Conservation (phyloP, 2,329 filamentous ascomycete genomes). For the Lasiodiplodia citricola region DNA sequence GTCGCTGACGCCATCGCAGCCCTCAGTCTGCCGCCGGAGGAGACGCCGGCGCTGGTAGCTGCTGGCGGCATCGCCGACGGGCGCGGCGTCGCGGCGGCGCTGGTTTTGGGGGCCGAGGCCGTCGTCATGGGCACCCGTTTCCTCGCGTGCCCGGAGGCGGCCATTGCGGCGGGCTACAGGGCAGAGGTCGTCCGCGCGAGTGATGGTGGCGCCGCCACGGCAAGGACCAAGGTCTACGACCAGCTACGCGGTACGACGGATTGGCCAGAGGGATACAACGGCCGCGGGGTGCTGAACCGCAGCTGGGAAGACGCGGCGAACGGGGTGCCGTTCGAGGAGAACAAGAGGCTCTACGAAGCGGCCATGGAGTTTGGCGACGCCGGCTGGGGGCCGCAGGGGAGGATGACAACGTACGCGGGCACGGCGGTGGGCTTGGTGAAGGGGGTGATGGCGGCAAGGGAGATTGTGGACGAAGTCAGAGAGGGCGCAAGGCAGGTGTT, state of each 20-base stretch:
- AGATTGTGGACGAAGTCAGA: constrained; percentile 58
- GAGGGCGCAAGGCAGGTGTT: constrained; percentile 44
- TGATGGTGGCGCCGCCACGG: constrained; percentile 60
- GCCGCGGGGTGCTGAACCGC: constrained; percentile 62
- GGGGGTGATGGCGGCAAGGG: constrained; percentile 54
- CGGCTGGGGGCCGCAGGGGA: constrained; percentile 58
- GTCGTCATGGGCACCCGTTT: constrained; percentile 69
- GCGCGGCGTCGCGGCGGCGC: constrained; percentile 60
- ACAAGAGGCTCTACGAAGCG: constrained; percentile 52
- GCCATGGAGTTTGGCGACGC: constrained; percentile 58
- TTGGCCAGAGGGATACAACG: constrained; percentile 65
- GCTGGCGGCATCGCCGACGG: constrained; percentile 66
- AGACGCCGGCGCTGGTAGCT: constrained; percentile 53
- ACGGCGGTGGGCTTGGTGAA: constrained; percentile 65
- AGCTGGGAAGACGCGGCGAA: constrained; percentile 52
- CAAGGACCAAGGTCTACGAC: constrained; percentile 59
- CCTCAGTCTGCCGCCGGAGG: constrained; percentile 27
- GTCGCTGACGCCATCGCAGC: constrained; percentile 54
- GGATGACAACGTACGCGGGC: constrained; percentile 66
- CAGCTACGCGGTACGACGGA: constrained; percentile 56
- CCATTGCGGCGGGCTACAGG: constrained; percentile 54
- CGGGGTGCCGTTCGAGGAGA: constrained; percentile 51
- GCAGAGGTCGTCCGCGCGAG: constrained; percentile 51
- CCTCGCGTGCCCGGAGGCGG: constrained; percentile 58
- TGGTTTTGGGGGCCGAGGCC: constrained; percentile 60